Evolutionary conservation across 2,329 filamentous ascomycete genomes (phyloP).

Genomic region (Pseudocercospora fijiensis): DNA sequence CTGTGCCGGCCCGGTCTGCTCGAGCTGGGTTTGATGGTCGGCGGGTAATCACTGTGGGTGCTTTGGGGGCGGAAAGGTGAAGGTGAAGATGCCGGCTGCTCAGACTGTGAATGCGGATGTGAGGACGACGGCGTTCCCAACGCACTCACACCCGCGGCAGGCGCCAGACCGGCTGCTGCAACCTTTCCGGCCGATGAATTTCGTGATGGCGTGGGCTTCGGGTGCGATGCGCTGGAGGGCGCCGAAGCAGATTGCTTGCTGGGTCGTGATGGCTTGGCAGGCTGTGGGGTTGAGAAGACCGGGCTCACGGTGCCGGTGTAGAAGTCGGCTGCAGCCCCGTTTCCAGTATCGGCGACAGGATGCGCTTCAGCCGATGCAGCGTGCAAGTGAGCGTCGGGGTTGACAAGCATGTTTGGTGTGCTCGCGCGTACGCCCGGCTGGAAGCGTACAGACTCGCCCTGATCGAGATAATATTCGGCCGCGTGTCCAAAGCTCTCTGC

Average conservation of each 20-base stretch:
- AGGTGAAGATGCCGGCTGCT: constrained; percentile 6
- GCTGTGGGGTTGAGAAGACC: constrained; percentile 20
- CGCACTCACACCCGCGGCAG: constrained; percentile 47
- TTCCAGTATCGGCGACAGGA: constrained; percentile 60
- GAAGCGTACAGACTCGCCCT: constrained; percentile 58
- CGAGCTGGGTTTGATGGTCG: constrained; percentile 13
- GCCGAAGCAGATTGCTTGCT: constrained; percentile 29
- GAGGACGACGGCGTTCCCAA: constrained; percentile 22
- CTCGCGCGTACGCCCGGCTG: constrained; percentile 61
- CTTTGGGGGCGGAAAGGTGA: constrained; percentile 17
- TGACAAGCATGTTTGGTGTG: constrained; percentile 52
- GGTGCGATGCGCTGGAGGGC: constrained; percentile 29
- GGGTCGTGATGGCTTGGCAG: constrained; percentile 36
- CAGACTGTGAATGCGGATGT: constrained; percentile 17
- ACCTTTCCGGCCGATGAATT: constrained; percentile 37
- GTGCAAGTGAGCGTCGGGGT: constrained; percentile 58
- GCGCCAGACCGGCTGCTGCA: constrained; percentile 39
- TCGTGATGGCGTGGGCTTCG: constrained; percentile 32
- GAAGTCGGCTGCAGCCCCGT: constrained; percentile 58
- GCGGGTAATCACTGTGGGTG: constrained; percentile 15
- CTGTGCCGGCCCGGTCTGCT: constrained; percentile 18
- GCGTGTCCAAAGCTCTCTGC: constrained; percentile 53
- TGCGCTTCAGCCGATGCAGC: constrained; percentile 52
- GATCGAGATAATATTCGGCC: constrained; percentile 62
- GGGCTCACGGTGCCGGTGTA: constrained; percentile 36